A percentile compares a stretch with the other conserved stretches of the same genome.
Conservation (phyloP, 2,329 filamentous ascomycete species). For the Aaosphaeria arxii region DNA sequence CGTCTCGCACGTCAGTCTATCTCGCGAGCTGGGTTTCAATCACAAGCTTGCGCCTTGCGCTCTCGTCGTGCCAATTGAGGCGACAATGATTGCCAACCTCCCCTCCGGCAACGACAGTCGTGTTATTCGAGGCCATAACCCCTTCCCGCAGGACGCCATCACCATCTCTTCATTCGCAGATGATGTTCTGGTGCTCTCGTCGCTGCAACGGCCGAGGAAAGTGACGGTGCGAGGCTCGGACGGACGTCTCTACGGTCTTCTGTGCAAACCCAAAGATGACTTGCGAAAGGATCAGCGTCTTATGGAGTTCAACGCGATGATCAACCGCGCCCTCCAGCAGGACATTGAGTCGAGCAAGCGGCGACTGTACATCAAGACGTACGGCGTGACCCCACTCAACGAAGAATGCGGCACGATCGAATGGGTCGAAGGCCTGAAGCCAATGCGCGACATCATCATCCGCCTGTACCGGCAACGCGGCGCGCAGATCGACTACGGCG, state of each 20-base stretch:
- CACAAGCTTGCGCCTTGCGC: slow-evolving; percentile 77
- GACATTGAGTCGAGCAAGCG: slow-evolving; percentile 88
- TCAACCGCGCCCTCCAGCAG: slow-evolving; percentile 89
- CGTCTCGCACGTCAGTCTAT: slow-evolving; percentile 70
- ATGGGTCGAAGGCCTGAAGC: slow-evolving; percentile 96
- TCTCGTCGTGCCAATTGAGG: slow-evolving; percentile 85
- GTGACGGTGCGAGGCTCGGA: slow-evolving; percentile 86
- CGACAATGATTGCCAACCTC: slow-evolving; percentile 76
- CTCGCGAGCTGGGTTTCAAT: slow-evolving; percentile 76
- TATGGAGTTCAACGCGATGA: slow-evolving; percentile 99
- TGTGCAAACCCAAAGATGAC: slow-evolving; percentile 98
- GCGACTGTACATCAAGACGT: slow-evolving; percentile 84
- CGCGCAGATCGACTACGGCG: slow-evolving; percentile 61
- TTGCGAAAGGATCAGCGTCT: slow-evolving; percentile 94
- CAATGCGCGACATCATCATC: slow-evolving; percentile 85
- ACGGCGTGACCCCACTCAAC: slow-evolving; percentile 92
- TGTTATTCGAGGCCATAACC: slow-evolving; percentile 68
- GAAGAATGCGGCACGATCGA: slow-evolving; percentile 98
- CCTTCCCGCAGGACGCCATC: slow-evolving; percentile 82
- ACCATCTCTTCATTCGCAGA: slow-evolving; percentile 80
- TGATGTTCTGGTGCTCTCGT: slow-evolving; percentile 85
- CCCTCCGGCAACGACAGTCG: slow-evolving; percentile 69
- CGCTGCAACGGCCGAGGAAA: slow-evolving; percentile 87
- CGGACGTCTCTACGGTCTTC: slow-evolving; percentile 79
- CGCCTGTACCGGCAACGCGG: slow-evolving; percentile 73